These are phyloP conservation scores for Apophysomyces trapeziformis DNA, from an alignment of 371 early-diverging fungal species.

Conservation along the genomic window DNA sequence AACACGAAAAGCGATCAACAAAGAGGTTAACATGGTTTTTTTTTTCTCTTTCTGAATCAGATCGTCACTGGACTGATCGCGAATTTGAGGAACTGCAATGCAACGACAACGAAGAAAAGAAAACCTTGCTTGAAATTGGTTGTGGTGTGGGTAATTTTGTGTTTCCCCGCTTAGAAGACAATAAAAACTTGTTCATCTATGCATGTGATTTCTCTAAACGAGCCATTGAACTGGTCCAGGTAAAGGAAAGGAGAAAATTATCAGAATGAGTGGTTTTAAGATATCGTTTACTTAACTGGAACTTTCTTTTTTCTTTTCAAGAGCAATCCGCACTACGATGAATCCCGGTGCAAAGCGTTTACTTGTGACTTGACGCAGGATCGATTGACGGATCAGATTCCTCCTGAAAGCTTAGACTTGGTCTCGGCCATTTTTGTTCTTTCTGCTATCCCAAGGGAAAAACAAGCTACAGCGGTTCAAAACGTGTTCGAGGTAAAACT, in stretches of 20 bases:
- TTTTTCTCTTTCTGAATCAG: slow-evolving; percentile 30
- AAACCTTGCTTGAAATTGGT: slow-evolving; percentile 77
- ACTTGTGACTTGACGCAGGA: slow-evolving; percentile 82
- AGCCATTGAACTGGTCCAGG: slow-evolving; percentile 81
- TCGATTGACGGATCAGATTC: slow-evolving; percentile 62
- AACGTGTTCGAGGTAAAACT: slow-evolving; percentile 56
- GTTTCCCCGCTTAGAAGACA: slow-evolving; percentile 84
- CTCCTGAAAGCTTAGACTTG: slow-evolving; percentile 72
- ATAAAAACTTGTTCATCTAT: slow-evolving; percentile 72
- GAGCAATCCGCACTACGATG: slow-evolving; percentile 62
- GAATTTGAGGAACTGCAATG: slow-evolving; percentile 87
- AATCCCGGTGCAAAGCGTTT: slow-evolving; percentile 77
- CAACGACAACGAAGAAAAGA: slow-evolving; percentile 27
- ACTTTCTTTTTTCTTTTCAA: slow-evolving; percentile 14
- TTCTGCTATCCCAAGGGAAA: slow-evolving; percentile 87
- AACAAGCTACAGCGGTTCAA: slow-evolving; percentile 65
- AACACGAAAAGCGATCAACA: too few relatives aligned
- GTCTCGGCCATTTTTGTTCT: slow-evolving; percentile 85
- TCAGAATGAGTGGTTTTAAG: not conserved
- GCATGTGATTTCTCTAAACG: slow-evolving; percentile 86
- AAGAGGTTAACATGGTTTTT: too few relatives aligned
- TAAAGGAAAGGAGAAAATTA: slow-evolving; percentile 16
- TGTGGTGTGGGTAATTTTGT: slow-evolving; percentile 98
- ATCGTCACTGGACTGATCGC: slow-evolving; percentile 94
- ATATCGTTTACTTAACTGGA: not conserved